Percentiles rank a stretch among this genome's conserved stretches.
Conservation (phyloP, 768 basidiomycete species). For the Sporobolomyces roseus region DNA sequence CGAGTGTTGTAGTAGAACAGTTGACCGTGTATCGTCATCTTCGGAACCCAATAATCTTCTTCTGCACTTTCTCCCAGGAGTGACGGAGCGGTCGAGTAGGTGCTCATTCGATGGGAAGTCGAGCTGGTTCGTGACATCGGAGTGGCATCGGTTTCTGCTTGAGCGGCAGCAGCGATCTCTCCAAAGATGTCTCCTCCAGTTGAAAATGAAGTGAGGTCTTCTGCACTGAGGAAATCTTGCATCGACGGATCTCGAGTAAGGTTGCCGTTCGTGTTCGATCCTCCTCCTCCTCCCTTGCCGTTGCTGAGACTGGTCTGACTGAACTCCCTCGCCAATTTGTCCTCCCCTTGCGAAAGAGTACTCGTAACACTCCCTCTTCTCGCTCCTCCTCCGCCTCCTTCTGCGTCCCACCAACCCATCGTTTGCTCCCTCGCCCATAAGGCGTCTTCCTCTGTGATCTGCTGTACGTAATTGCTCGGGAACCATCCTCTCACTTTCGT, state of each 20-base stretch:
- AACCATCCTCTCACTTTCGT: conserved; percentile 92
- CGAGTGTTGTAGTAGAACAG: conserved; percentile 89
- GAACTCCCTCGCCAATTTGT: not conserved
- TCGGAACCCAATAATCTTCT: conserved; percentile 84
- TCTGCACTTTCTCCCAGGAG: not conserved
- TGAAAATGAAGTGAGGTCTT: conserved; percentile 38
- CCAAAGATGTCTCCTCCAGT: conserved; percentile 44
- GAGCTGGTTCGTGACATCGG: not conserved
- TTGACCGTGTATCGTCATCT: conserved; percentile 75
- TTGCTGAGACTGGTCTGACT: conserved; percentile 5
- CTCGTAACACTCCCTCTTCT: not conserved
- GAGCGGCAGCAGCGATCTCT: conserved; percentile 44
- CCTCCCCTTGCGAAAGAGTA: not conserved
- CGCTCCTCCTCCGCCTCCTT: not conserved
- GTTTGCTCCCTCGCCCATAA: conserved; percentile 19
- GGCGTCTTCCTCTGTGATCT: conserved; percentile 74
- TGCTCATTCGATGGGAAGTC: not conserved
- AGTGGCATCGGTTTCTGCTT: conserved; percentile 2
- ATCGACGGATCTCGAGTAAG: conserved; percentile 16
- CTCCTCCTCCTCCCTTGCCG: not conserved
- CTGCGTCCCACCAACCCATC: conserved; percentile 22
- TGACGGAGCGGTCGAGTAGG: not conserved
- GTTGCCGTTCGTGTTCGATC: not conserved
- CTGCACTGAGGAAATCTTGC: conserved; percentile 25
- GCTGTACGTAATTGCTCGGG: conserved; percentile 86